Evolutionary conservation across 139 green algal genomes (phyloP).

Genomic region (Chlamydomonas asymmetrica): DNA sequence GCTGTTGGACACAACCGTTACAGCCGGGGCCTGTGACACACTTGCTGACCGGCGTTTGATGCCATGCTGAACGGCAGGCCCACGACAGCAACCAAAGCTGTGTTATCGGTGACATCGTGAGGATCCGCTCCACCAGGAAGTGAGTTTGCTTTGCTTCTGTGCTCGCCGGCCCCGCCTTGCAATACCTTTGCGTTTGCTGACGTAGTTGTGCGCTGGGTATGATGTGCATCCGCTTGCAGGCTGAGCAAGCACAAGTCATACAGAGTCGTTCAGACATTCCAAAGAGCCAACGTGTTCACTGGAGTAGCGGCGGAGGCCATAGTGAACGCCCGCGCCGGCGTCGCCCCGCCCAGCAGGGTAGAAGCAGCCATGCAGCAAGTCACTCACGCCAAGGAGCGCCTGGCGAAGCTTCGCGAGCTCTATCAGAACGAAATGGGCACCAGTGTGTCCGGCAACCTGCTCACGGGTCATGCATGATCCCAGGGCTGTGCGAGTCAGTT

Average conservation of each 20-base stretch:
- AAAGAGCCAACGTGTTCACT: slow-evolving; percentile 35
- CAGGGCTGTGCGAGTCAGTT: too few relatives aligned
- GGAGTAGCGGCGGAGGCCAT: slow-evolving; percentile 6
- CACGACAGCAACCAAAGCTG: too few relatives aligned
- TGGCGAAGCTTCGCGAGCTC: slow-evolving; percentile 19
- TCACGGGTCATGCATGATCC: too few relatives aligned
- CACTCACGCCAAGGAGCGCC: not conserved
- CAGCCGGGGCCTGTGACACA: too few relatives aligned
- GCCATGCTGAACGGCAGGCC: too few relatives aligned
- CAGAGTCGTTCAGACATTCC: slow-evolving; percentile 39
- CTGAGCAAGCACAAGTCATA: slow-evolving; percentile 60
- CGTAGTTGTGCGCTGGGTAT: too few relatives aligned
- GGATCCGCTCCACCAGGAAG: slow-evolving; percentile 40
- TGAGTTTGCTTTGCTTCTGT: too few relatives aligned
- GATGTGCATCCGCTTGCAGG: too few relatives aligned
- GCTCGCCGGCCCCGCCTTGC: too few relatives aligned
- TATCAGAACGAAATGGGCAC: slow-evolving; percentile 23
- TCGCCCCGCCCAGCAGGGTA: not conserved
- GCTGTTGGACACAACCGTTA: too few relatives aligned
- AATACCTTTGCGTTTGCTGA: too few relatives aligned
- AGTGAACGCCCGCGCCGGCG: not conserved
- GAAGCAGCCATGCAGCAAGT: slow-evolving; percentile 3
- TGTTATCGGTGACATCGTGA: slow-evolving; percentile 59
- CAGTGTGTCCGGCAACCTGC: not conserved
- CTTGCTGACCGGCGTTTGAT: too few relatives aligned